These are phyloP conservation scores for Zoysia matrella DNA, from an alignment of 202 grass and related monocot genomes.

Conservation along the genomic window DNA sequence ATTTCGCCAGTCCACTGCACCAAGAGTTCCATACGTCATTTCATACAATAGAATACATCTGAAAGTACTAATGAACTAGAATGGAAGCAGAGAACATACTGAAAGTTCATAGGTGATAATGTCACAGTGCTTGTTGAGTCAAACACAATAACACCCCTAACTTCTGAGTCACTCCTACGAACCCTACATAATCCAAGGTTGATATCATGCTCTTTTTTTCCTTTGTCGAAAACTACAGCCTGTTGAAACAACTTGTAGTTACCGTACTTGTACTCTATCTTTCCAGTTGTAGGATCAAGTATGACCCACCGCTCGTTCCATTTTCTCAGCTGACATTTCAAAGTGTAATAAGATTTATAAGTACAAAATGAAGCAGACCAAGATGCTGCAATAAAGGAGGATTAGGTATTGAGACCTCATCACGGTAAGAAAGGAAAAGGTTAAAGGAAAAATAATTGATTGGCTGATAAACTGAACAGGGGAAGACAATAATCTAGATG, in stretches of 20 bases:
- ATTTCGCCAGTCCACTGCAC: slow-evolving; percentile 83
- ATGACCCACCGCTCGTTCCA: slow-evolving; percentile 98
- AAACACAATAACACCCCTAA: slow-evolving; percentile 72
- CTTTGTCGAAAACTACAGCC: neutral
- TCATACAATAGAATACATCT: slow-evolving; percentile 6
- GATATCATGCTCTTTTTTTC: slow-evolving; percentile 9
- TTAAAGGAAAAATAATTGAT: neutral
- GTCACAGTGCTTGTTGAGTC: slow-evolving; percentile 80
- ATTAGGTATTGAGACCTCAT: neutral
- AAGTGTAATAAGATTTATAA: slow-evolving; percentile 39
- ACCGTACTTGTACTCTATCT: slow-evolving; percentile 98
- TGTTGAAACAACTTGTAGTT: slow-evolving; percentile 28
- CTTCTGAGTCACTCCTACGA: slow-evolving; percentile 66
- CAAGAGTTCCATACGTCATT: slow-evolving; percentile 38
- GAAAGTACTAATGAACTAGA: slow-evolving; percentile 23
- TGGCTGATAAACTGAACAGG: neutral
- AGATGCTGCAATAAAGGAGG: neutral
- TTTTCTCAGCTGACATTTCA: slow-evolving; percentile 75
- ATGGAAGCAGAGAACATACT: slow-evolving; percentile 59
- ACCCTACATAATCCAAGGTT: slow-evolving; percentile 59
- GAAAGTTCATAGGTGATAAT: slow-evolving; percentile 82
- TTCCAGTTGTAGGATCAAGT: slow-evolving; percentile 87
- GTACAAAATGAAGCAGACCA: neutral
- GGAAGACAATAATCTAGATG: neutral
- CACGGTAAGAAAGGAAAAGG: slow-evolving; percentile 3